A percentile compares a stretch with the other conserved stretches of the same genome.
phyloP scores from a whole-genome alignment of 2,329 filamentous ascomycete species.

The Bipolaris gigantea region DNA sequence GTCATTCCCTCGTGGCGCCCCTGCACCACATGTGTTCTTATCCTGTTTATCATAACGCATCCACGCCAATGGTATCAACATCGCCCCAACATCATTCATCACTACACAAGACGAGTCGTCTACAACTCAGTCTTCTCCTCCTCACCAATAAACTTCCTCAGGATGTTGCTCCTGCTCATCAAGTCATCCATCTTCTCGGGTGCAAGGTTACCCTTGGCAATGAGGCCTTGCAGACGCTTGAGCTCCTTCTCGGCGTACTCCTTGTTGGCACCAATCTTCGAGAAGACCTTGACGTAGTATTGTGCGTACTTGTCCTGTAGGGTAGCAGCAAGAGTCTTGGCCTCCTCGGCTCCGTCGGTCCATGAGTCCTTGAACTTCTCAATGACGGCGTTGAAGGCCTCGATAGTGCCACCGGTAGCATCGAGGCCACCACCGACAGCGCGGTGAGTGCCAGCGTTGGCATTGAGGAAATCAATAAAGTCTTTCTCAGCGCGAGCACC shows the following conservation, averaged over 20 bases:
- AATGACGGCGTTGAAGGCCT: constrained; percentile 74
- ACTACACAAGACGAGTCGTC: constrained; percentile 20
- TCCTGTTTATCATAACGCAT: neutral
- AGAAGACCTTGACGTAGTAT: constrained; percentile 91
- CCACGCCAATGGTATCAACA: neutral
- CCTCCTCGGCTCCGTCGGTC: constrained; percentile 65
- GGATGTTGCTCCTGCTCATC: constrained; percentile 81
- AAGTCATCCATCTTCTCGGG: constrained; percentile 88
- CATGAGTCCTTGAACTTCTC: constrained; percentile 69
- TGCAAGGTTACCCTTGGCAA: constrained; percentile 84
- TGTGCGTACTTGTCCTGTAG: constrained; percentile 81
- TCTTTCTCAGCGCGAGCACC: constrained; percentile 76
- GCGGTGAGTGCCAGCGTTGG: constrained; percentile 85
- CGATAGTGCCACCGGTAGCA: constrained; percentile 77
- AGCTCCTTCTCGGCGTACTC: constrained; percentile 85
- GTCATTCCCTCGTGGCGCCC: constrained; percentile 18
- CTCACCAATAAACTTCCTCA: constrained; percentile 71
- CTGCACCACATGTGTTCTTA: neutral
- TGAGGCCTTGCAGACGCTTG: constrained; percentile 73
- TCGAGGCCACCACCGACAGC: constrained; percentile 78
- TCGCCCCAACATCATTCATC: neutral
- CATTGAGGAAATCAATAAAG: constrained; percentile 81
- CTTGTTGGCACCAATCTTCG: constrained; percentile 78
- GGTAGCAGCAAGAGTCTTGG: constrained; percentile 68
- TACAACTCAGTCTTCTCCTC: constrained; percentile 72